These are phyloP conservation scores for Penicillium fuscoglaucum DNA, from an alignment of 2,329 filamentous ascomycete genomes.

Conservation along the genomic window DNA sequence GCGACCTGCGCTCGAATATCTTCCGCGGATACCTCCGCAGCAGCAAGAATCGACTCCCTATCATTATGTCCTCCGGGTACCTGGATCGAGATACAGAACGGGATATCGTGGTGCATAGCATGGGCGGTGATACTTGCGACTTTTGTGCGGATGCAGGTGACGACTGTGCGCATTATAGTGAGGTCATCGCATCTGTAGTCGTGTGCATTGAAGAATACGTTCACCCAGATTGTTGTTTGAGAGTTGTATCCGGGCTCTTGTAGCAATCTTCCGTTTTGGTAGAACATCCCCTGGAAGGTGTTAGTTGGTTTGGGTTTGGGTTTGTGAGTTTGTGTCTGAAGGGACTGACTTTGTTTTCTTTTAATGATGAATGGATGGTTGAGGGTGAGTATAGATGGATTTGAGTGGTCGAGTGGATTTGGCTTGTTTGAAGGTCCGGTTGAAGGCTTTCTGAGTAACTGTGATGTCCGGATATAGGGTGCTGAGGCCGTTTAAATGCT, in stretches of 20 bases:
- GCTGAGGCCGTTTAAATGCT: background rate
- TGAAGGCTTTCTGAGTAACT: background rate
- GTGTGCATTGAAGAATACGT: background rate
- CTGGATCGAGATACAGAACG: slow-evolving; percentile 6
- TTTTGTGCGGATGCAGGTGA: slow-evolving; percentile 6
- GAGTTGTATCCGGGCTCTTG: background rate
- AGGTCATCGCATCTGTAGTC: slow-evolving; percentile 1
- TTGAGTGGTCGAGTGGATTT: background rate
- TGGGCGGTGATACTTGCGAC: slow-evolving; percentile 1
- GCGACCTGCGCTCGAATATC: background rate
- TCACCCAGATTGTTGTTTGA: background rate
- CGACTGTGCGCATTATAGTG: slow-evolving; percentile 7
- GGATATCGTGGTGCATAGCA: slow-evolving; percentile 3
- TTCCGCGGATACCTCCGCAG: slow-evolving; percentile 4
- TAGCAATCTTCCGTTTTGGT: slow-evolving; percentile 1
- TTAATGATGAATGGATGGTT: background rate
- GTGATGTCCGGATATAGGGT: background rate
- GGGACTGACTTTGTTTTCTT: background rate
- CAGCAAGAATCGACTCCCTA: slow-evolving; percentile 1
- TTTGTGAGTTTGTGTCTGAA: background rate
- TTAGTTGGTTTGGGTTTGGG: background rate
- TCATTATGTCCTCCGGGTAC: background rate
- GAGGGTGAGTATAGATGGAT: background rate
- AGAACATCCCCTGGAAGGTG: background rate
- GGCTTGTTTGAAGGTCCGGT: background rate